These are phyloP conservation scores for Veloporphyrellus conicus DNA, from an alignment of 1,284 basidiomycete genomes.

Conservation along the genomic window DNA sequence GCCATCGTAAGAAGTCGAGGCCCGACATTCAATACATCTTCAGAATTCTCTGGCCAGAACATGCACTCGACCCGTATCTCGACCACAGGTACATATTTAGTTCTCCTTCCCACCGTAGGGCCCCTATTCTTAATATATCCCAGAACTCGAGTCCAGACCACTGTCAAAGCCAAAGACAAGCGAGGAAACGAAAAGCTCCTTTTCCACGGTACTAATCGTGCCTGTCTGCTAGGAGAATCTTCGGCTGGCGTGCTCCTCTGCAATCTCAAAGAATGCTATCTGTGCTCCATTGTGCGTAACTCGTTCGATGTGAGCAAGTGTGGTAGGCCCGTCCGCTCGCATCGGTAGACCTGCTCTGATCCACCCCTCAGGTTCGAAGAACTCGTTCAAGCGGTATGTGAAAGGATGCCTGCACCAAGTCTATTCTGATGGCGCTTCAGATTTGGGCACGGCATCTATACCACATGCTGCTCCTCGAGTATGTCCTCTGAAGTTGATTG, in stretches of 20 bases:
- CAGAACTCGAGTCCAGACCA: constrained; percentile 29
- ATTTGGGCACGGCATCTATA: constrained; percentile 61
- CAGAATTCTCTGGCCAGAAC: constrained; percentile 47
- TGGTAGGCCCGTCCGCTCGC: constrained; percentile 35
- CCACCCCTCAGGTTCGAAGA: constrained; percentile 42
- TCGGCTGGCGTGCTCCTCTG: constrained; percentile 43
- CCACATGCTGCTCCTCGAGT: constrained; percentile 60
- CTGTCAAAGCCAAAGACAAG: constrained; percentile 27
- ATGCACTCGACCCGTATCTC: constrained; percentile 44
- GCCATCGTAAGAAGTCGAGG: constrained; percentile 48
- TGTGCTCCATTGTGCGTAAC: constrained; percentile 50
- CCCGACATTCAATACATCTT: constrained; percentile 52
- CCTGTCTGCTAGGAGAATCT: constrained; percentile 51
- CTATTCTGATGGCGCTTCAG: constrained; percentile 28
- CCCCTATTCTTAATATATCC: constrained; percentile 6
- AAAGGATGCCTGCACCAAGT: neutral
- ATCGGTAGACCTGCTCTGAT: constrained; percentile 4
- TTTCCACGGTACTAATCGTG: constrained; percentile 58
- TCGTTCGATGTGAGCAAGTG: constrained; percentile 55
- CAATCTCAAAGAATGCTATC: constrained; percentile 41
- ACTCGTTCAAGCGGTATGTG: constrained; percentile 48
- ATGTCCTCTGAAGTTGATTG: constrained; percentile 16
- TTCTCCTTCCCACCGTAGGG: neutral
- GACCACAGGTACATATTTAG: constrained; percentile 42
- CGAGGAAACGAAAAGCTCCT: constrained; percentile 50